Conservation (phyloP, 352 stramenopile genomes). For the Globisporangium solare region DNA sequence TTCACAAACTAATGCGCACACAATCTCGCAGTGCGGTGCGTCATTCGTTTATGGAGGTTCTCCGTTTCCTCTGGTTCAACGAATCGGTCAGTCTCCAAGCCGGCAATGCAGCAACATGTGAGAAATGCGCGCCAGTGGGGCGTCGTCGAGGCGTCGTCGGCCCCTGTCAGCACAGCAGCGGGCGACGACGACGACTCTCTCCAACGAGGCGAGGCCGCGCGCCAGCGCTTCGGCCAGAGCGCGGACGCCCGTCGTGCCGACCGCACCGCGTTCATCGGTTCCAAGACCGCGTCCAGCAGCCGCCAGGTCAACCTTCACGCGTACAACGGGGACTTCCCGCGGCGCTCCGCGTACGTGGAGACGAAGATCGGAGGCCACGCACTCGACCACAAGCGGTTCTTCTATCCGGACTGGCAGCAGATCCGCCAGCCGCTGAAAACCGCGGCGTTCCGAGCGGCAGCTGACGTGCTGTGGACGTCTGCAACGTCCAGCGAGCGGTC, state of each 20-base stretch:
- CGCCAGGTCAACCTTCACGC: conserved; percentile 56
- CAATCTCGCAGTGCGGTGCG: too few relatives aligned
- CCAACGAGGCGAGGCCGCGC: neutral
- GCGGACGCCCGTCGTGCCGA: too few relatives aligned
- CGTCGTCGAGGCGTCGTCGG: neutral
- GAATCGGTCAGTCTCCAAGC: neutral
- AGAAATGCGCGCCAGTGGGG: neutral
- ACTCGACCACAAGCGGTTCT: conserved; percentile 42
- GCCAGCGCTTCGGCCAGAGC: too few relatives aligned
- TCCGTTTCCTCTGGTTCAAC: neutral
- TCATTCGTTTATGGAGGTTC: too few relatives aligned
- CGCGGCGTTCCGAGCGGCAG: conserved; percentile 15
- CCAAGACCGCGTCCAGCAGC: conserved; percentile 18
- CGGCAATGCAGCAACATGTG: neutral
- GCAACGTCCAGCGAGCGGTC: conserved; percentile 13
- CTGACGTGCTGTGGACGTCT: conserved; percentile 5
- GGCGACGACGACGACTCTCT: conserved; percentile 3
- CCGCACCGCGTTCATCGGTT: conserved; percentile 6
- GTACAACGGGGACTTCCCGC: conserved; percentile 26
- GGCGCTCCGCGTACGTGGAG: conserved; percentile 35
- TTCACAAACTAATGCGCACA: neutral
- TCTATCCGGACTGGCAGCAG: conserved; percentile 10
- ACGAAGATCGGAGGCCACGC: conserved; percentile 78
- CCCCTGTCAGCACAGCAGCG: neutral
- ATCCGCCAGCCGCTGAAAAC: conserved; percentile 31